Base-by-base conservation (phyloP, 352 stramenopile genomes). In the Phytophthora pisi region DNA sequence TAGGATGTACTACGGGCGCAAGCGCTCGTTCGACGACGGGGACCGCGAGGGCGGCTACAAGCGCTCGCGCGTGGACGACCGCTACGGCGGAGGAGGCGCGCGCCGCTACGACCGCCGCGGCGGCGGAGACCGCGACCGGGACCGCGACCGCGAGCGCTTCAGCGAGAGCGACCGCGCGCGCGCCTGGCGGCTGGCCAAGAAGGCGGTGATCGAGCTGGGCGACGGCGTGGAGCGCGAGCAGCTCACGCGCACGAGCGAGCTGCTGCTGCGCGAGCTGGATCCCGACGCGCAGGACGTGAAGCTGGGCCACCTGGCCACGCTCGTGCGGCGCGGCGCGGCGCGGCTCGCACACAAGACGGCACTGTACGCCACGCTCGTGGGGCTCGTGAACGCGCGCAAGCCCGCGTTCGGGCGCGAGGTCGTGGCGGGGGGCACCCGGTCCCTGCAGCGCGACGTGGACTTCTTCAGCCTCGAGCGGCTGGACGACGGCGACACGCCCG, bases 141-240 rank as follows among this genome's bases (percentile, higher is more conserved):
- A 34, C 30, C 30, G 72, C 15, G 64, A 70, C 23, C 62, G 72
- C 15, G 74, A 75, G 16, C 67, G 70, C 54, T 75, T 72, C 59
- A 70, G 67, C 34, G 86, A 94, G 65, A 92, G 81, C 66, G 84
- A 94, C 50, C 70, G 79, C 42, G 84, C 82, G 40, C 82, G 86
- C 11, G 69, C 80, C 24, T 94, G 86, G 86, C 84, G 86, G 6
- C 61, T 94, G 49, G 74, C 81, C 30, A 92, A 92, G 64, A 92
- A 95, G 65, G 78, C 72, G 23, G 66, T 93, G 46, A 72, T 95
- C 38, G 84, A 93, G 63, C 73, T 93, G 2, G 79, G 82, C 8
- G 84, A 91, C 61, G 77, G 80, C 50, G 79, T 75, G 30, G 70
- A 88, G 55, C 81, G 75, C 38, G 81, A 90, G 13, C 75, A 90